Evolutionary conservation across 2,329 filamentous ascomycete species (phyloP).

Genomic region (Clarireedia sp.): DNA sequence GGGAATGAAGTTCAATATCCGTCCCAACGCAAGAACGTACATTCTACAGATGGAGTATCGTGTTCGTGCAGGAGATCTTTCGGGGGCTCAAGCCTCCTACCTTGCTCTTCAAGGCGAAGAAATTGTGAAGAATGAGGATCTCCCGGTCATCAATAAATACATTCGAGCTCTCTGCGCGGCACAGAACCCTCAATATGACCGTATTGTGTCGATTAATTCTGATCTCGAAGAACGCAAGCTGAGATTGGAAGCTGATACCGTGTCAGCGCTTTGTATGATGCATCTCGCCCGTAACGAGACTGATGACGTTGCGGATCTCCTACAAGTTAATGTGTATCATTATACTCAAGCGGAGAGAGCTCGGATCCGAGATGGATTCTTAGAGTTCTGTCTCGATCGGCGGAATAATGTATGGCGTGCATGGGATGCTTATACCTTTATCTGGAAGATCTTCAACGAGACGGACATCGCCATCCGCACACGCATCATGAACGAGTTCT

Average conservation of each 20-base stretch:
- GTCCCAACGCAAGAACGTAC: slow-evolving; percentile 61
- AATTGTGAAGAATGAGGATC: slow-evolving; percentile 47
- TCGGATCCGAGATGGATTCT: slow-evolving; percentile 56
- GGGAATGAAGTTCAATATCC: slow-evolving; percentile 55
- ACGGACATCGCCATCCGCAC: slow-evolving; percentile 59
- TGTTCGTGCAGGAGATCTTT: slow-evolving; percentile 63
- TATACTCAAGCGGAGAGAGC: slow-evolving; percentile 64
- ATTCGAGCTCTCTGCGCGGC: slow-evolving; percentile 59
- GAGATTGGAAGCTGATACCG: slow-evolving; percentile 64
- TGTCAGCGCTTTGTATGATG: slow-evolving; percentile 62
- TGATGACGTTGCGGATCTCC: slow-evolving; percentile 71
- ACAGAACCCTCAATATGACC: slow-evolving; percentile 55
- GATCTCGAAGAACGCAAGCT: slow-evolving; percentile 64
- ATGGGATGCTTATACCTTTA: slow-evolving; percentile 59
- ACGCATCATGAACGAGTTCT: slow-evolving; percentile 74
- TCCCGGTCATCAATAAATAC: slow-evolving; percentile 61
- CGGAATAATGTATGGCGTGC: slow-evolving; percentile 53
- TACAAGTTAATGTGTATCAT: slow-evolving; percentile 66
- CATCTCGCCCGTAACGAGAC: slow-evolving; percentile 71
- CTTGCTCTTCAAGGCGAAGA: slow-evolving; percentile 51
- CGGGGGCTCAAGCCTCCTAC: slow-evolving; percentile 60
- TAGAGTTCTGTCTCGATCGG: slow-evolving; percentile 58
- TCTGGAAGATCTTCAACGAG: slow-evolving; percentile 57
- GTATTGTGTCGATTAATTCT: slow-evolving; percentile 64
- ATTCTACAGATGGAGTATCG: slow-evolving; percentile 70